Evolutionary conservation across 139 green algal genomes (phyloP).

Genomic region (Chlorella sorokiniana): DNA sequence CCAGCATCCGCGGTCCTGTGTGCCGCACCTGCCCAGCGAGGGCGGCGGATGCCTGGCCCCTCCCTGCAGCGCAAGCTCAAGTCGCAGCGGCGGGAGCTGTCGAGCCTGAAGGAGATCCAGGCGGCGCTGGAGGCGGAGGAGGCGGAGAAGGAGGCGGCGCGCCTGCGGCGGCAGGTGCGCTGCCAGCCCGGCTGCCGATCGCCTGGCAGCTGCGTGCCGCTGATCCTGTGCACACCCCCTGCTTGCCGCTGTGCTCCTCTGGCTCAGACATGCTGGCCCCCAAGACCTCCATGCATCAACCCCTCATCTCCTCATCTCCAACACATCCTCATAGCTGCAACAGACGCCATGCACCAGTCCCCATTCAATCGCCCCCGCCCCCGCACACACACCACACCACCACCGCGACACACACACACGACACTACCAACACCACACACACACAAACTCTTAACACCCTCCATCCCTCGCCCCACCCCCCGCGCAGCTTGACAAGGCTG

Average conservation of each 20-base stretch:
- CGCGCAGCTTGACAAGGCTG: slow-evolving; percentile 47
- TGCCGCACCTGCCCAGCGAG: too few species aligned
- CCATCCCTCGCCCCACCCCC: background rate
- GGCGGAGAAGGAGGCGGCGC: slow-evolving; percentile 32
- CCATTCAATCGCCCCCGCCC: too few species aligned
- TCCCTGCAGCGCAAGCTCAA: slow-evolving; percentile 22
- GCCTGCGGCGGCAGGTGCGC: slow-evolving; percentile 38
- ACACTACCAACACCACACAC: background rate
- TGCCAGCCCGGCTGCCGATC: background rate
- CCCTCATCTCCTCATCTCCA: too few species aligned
- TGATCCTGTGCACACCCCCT: background rate
- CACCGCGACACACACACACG: background rate
- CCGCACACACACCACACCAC: too few species aligned
- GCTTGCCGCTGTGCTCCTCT: background rate
- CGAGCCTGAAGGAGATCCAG: slow-evolving; percentile 14
- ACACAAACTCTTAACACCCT: background rate
- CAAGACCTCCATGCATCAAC: too few species aligned
- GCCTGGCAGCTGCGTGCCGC: background rate
- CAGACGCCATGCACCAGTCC: too few species aligned
- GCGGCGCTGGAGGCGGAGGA: slow-evolving; percentile 35
- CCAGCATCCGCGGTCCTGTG: too few species aligned
- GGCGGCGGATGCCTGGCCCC: too few species aligned
- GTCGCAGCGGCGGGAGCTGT: slow-evolving; percentile 32
- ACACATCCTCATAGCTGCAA: too few species aligned
- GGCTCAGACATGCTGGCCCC: too few species aligned